These are phyloP conservation scores for Podospora pseudoanserina DNA, from an alignment of 495 filamentous ascomycete genomes.

Conservation along the genomic window DNA sequence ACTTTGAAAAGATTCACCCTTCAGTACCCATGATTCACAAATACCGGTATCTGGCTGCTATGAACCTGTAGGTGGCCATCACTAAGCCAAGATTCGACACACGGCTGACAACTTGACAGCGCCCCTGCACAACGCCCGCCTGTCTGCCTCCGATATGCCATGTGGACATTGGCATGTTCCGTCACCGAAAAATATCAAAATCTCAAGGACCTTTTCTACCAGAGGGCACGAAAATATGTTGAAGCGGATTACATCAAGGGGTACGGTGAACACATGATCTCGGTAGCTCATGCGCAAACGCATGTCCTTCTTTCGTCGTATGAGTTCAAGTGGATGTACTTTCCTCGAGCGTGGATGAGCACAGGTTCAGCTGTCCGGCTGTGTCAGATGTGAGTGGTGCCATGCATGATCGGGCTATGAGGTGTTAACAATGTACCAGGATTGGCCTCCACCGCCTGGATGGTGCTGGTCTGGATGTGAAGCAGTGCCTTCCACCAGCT, in stretches of 20 bases:
- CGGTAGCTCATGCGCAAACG: constrained; percentile 74
- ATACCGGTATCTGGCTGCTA: constrained; percentile 74
- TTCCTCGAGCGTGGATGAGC: constrained; percentile 93
- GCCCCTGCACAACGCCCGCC: constrained; percentile 83
- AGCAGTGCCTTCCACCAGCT: constrained; percentile 80
- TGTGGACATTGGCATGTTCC: constrained; percentile 86
- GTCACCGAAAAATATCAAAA: constrained; percentile 74
- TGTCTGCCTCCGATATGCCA: constrained; percentile 83
- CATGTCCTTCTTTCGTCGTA: constrained; percentile 77
- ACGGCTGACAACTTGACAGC: constrained; percentile 24
- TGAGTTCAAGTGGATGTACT: constrained; percentile 98
- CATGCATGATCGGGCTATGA: not conserved
- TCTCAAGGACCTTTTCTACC: constrained; percentile 81
- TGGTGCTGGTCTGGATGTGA: constrained; percentile 81
- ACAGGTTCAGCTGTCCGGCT: constrained; percentile 73
- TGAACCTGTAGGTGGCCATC: constrained; percentile 59
- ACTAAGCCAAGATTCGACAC: not conserved
- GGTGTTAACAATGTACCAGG: constrained; percentile 29
- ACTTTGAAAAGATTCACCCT: constrained; percentile 86
- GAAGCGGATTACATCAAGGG: constrained; percentile 90
- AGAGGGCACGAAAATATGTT: constrained; percentile 80
- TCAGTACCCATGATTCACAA: constrained; percentile 85
- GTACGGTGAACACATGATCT: constrained; percentile 82
- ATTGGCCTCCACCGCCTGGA: constrained; percentile 90
- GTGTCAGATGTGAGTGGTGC: constrained; percentile 62